Evolutionary conservation across 768 basidiomycete species (phyloP), one percentile per base, ranked within the genome.

Genomic region (Gloeophyllum trabeum): DNA sequence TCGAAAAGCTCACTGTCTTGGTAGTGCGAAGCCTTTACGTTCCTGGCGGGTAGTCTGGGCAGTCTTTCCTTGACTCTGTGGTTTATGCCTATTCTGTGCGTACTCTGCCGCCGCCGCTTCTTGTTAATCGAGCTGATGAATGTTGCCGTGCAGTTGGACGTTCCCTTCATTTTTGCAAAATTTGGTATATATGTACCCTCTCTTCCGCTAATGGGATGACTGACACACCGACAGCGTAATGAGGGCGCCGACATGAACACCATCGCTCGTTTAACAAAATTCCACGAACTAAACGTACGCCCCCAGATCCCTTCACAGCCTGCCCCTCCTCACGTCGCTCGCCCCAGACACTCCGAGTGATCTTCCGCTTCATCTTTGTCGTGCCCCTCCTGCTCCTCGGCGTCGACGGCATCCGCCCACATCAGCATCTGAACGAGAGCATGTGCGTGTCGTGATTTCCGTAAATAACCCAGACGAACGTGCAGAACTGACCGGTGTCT

Each of bases 221-320:
- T 48, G 5, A 35, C 16, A 16, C n/a, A 4, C 6, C 13, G 36
- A 22, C 50, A 86, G 81, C 71, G 70, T 52, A 50, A 49, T 13
- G 71, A 81, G 53, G 74, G 73, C 5, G 79, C 85, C 6, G 86
- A 89, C 41, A 67, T 51, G 14, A 64, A 51, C 23, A 85, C 80
- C 2, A 67, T 89, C 37, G 69, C 84, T 18, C 76, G 85, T 18
- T 60, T 91, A 39, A 79, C 79, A 25, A 88, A 80, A 48, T 90
- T 85, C 53, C 81, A 84, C 30, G 84, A 90, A 52, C 60, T 89
- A 30, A 91, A 91, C 49, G 87, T 89, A 48, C 25, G 84, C 61
- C 26, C 16, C 6, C 3, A 19, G 23, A 24, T 43, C 44, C 24
- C 4, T 14, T 22, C 3, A 18, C 19, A 1, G 23, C 21, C 13